These are phyloP conservation scores for Knoxia roxburghii DNA, from an alignment of 257 asterid genomes.

Conservation along the genomic window DNA sequence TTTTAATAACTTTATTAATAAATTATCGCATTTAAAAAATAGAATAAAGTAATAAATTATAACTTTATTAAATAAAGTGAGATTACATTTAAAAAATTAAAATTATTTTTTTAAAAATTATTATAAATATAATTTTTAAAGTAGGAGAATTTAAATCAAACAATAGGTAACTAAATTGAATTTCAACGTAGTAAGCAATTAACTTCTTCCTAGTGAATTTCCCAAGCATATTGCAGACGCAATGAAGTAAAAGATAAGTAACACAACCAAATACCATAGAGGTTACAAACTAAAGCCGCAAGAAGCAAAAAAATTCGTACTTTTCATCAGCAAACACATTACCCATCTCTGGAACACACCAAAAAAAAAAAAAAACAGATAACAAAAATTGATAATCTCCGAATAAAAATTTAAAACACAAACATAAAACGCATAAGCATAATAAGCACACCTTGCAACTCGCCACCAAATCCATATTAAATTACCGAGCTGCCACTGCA, in stretches of 20 bases:
- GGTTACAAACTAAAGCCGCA: not conserved
- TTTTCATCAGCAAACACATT: conserved; percentile 4
- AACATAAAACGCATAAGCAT: conserved; percentile 1
- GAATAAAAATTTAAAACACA: not conserved
- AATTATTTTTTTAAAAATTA: too few relatives aligned
- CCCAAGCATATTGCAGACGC: not conserved
- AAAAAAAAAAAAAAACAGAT: too few relatives aligned
- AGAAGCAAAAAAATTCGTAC: not conserved
- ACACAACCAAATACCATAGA: not conserved
- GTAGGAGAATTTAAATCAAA: not conserved
- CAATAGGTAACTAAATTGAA: not conserved
- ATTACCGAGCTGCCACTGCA: conserved; percentile 22
- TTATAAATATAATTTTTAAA: too few relatives aligned
- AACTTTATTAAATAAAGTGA: too few relatives aligned
- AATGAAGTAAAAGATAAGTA: not conserved
- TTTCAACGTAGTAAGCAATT: not conserved
- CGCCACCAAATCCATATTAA: conserved; percentile 69
- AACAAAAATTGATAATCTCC: not conserved
- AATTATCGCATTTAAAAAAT: too few relatives aligned
- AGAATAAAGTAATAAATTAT: too few relatives aligned
- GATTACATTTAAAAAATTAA: too few relatives aligned
- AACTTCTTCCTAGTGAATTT: not conserved
- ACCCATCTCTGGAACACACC: not conserved
- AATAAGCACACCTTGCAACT: conserved; percentile 69
- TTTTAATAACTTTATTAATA: too few relatives aligned